Conservation (phyloP, 2,329 filamentous ascomycete genomes). For the Scorias spongiosa region DNA sequence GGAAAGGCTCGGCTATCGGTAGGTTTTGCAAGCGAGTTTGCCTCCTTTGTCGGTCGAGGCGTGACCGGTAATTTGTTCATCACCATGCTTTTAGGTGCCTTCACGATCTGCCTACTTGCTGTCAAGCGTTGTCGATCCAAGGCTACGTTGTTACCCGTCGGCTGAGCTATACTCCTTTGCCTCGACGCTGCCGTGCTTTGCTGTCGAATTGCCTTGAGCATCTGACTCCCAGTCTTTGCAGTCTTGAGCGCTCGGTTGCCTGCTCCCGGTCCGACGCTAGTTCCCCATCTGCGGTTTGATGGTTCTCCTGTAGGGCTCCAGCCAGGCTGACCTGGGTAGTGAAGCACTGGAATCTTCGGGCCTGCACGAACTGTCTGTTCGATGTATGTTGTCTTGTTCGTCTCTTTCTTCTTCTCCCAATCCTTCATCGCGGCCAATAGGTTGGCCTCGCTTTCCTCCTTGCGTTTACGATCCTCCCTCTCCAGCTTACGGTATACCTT, state of each 20-base stretch:
- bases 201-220: conserved; percentile 4
- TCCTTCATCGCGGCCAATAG: conserved; percentile 41
- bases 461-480: conserved; percentile 24
- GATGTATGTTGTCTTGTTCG: conserved; percentile 29
- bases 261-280: not conserved
- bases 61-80: not conserved
- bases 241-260: conserved; percentile 5
- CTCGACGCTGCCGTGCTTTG: conserved; percentile 3
- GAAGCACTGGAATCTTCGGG: not conserved
- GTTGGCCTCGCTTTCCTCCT: conserved; percentile 16
- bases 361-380: conserved; percentile 2
- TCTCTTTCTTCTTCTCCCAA: conserved; percentile 42
- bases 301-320: not conserved
- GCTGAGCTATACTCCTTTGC: not conserved
- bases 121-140: not conserved
- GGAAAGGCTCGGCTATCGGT: not conserved
- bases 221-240: conserved; percentile 7
- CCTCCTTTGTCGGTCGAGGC: not conserved
- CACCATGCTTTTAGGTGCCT: conserved; percentile 5
- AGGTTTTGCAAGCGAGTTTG: not conserved
- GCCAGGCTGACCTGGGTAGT: not conserved
- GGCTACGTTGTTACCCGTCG: not conserved
- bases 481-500: conserved; percentile 49
- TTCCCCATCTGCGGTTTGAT: not conserved
- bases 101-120: conserved; percentile 2